Conservation (phyloP, 2,329 filamentous ascomycete genomes). For the Magnaporthales sp. region DNA sequence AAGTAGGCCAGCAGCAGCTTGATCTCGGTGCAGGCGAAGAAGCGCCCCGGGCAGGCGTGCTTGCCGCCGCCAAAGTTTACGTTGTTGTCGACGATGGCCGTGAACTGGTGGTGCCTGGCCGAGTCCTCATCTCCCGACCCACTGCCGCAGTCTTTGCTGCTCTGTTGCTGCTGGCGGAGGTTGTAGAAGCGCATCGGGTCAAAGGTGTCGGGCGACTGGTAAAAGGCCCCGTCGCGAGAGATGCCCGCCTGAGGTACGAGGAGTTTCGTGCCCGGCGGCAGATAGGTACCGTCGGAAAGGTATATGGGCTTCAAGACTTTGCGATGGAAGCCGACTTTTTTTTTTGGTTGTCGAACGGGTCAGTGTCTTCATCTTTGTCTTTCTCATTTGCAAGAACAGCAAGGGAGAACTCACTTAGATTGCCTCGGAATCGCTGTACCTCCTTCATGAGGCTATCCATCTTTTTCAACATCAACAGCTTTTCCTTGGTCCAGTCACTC, state of each 20-base stretch:
- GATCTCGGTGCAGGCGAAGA: conserved; percentile 37
- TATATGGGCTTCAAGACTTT: conserved; percentile 35
- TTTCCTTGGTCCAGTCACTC: conserved; percentile 24
- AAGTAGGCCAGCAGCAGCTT: conserved; percentile 33
- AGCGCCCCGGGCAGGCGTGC: conserved; percentile 39
- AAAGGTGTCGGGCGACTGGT: conserved; percentile 31
- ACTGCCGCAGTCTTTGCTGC: neutral
- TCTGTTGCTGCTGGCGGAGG: conserved; percentile 21
- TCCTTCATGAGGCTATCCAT: conserved; percentile 42
- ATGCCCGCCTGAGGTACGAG: conserved; percentile 31
- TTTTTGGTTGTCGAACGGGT: conserved; percentile 6
- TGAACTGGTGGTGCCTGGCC: conserved; percentile 30
- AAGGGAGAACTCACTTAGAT: conserved; percentile 26
- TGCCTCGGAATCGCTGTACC: conserved; percentile 28
- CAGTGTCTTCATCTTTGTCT: conserved; percentile 6
- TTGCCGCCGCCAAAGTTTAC: conserved; percentile 38
- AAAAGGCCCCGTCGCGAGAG: conserved; percentile 30
- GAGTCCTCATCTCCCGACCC: conserved; percentile 22
- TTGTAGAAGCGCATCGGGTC: conserved; percentile 41
- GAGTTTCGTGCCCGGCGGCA: conserved; percentile 33
- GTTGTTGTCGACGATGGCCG: conserved; percentile 30
- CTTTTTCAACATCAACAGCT: conserved; percentile 34
- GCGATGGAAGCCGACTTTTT: conserved; percentile 32
- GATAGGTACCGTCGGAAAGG: conserved; percentile 33
- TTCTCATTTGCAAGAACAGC: neutral